Conservation (phyloP, 768 basidiomycete species). For the Lactifluus volemus region DNA sequence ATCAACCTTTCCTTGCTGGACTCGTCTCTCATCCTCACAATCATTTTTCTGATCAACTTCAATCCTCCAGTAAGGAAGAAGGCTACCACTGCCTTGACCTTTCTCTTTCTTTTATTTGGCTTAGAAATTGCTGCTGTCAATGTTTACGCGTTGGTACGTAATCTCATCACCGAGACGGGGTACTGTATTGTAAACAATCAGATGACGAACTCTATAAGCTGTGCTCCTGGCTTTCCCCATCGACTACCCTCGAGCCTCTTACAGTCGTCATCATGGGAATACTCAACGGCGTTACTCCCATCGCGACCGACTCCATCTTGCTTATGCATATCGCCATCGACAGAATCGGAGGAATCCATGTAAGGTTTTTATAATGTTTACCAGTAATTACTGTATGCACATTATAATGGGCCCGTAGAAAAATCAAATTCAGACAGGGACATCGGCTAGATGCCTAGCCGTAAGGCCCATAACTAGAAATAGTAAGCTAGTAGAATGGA, state of each 20-base stretch:
- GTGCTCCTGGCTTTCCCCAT: conserved; percentile 11
- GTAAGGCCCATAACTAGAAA: too few species aligned
- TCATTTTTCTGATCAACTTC: conserved; percentile 6
- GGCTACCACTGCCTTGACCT: neutral
- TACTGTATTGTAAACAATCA: neutral
- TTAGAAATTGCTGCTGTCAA: conserved; percentile 9
- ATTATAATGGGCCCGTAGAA: too few species aligned
- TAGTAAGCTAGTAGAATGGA: too few species aligned
- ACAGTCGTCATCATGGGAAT: conserved; percentile 11
- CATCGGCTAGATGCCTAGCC: too few species aligned
- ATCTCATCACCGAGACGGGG: neutral
- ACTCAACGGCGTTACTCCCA: conserved; percentile 6
- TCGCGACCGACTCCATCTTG: conserved; percentile 8
- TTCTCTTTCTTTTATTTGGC: conserved; percentile 7
- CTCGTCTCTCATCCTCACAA: conserved; percentile 6
- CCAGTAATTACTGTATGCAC: too few species aligned
- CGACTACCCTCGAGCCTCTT: conserved; percentile 9
- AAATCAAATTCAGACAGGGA: too few species aligned
- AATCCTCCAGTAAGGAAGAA: conserved; percentile 2
- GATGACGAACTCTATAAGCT: conserved; percentile 1
- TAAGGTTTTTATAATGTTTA: too few species aligned
- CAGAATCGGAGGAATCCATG: neutral
- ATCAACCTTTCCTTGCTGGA: conserved; percentile 16
- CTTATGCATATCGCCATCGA: conserved; percentile 8
- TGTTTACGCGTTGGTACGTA: conserved; percentile 12